Conservation (phyloP, 164 flowering plant genomes). For the Vitis labrusca region DNA sequence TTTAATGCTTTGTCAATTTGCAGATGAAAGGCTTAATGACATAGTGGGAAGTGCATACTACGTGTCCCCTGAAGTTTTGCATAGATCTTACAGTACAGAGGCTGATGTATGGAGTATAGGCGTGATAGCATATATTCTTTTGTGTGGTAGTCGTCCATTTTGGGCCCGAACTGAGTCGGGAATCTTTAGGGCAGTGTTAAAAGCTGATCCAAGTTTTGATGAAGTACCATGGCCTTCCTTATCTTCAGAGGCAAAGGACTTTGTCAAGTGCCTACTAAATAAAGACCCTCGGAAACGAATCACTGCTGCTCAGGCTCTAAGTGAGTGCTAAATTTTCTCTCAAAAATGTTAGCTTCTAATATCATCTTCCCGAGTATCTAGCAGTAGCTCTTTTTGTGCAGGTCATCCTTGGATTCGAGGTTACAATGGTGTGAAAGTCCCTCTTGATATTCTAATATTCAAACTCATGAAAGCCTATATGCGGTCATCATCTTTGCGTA, state of each 20-base stretch:
- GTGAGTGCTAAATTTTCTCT: slow-evolving; percentile 46
- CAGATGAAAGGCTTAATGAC: slow-evolving; percentile 97
- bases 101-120: slow-evolving; percentile 99
- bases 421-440: slow-evolving; percentile 50
- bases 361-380: slow-evolving; percentile 5
- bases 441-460: slow-evolving; percentile 75
- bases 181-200: slow-evolving; percentile 80
- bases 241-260: slow-evolving; percentile 81
- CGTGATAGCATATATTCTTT: slow-evolving; percentile 89
- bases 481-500: slow-evolving; percentile 87
- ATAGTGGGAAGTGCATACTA: slow-evolving; percentile 99
- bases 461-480: slow-evolving; percentile 76
- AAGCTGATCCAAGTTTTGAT: slow-evolving; percentile 87
- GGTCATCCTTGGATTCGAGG: slow-evolving; percentile 95
- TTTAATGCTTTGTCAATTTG: slow-evolving; percentile 17
- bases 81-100: slow-evolving; percentile 85
- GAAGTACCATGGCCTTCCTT: slow-evolving; percentile 89
- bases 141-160: slow-evolving; percentile 98
- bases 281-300: slow-evolving; percentile 85
- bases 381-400: slow-evolving; percentile 27
- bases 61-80: slow-evolving; percentile 97
- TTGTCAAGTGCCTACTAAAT: slow-evolving; percentile 73
- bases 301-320: slow-evolving; percentile 85
- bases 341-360: slow-evolving; percentile 3
- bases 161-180: slow-evolving; percentile 99